Evolutionary conservation across 257 asterid species (phyloP).

Genomic region (Buddleja alternifolia): DNA sequence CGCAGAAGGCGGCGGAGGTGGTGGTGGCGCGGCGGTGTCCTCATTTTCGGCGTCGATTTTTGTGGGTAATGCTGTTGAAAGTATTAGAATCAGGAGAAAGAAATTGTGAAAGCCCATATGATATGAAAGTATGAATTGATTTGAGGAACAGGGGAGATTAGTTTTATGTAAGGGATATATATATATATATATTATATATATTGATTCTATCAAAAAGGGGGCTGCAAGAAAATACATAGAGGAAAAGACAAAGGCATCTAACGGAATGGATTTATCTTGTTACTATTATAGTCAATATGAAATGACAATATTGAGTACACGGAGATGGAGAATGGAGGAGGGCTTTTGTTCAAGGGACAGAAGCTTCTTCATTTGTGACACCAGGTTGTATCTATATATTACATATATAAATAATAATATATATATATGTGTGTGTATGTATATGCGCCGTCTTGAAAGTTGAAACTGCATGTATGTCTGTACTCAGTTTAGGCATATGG

Average conservation of each 20-base stretch:
- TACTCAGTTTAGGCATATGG: background rate
- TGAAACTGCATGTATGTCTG: slow-evolving; percentile 16
- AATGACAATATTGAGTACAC: slow-evolving; percentile 19
- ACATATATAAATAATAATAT: too few relatives aligned
- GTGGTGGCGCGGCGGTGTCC: slow-evolving; percentile 18
- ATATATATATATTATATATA: too few relatives aligned
- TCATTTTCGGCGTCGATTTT: background rate
- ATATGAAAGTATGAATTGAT: background rate
- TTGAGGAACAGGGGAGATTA: slow-evolving; percentile 13
- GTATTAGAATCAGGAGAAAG: slow-evolving; percentile 24
- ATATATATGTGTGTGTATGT: background rate
- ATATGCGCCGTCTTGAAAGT: slow-evolving; percentile 24
- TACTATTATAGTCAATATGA: slow-evolving; percentile 42
- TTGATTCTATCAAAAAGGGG: slow-evolving; percentile 12
- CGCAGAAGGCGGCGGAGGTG: slow-evolving; percentile 35
- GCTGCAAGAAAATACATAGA: slow-evolving; percentile 28
- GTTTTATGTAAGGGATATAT: too few relatives aligned
- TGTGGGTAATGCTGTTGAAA: slow-evolving; percentile 13
- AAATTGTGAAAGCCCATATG: slow-evolving; percentile 42
- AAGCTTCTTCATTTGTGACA: slow-evolving; percentile 28
- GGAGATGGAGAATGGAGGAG: slow-evolving; percentile 16
- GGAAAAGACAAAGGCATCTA: slow-evolving; percentile 43
- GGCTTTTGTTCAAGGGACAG: slow-evolving; percentile 25
- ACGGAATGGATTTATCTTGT: slow-evolving; percentile 31
- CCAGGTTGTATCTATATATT: slow-evolving; percentile 3